A percentile compares a stretch with the other conserved stretches of the same genome.
Conservation (phyloP, 2,329 filamentous ascomycete genomes). For the Aspergillus latus region DNA sequence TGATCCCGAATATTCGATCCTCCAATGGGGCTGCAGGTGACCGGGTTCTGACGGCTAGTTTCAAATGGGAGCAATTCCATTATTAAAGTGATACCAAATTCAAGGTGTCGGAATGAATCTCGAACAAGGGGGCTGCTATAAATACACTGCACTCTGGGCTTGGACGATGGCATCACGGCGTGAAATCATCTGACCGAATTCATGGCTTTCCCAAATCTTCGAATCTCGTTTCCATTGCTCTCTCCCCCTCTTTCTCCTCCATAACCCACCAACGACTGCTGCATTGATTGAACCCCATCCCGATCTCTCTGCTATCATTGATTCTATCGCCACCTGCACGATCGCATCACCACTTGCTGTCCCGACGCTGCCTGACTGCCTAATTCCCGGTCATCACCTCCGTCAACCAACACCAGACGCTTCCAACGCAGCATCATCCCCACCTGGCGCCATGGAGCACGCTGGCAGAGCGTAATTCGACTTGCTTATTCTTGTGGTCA, state of each 20-base stretch:
- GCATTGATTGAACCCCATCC: neutral
- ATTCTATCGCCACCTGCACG: neutral
- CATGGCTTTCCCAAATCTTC: constrained; percentile 1
- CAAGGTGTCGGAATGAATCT: neutral
- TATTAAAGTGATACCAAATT: neutral
- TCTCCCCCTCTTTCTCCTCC: neutral
- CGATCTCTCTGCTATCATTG: neutral
- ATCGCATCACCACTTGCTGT: neutral
- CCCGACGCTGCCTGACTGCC: constrained; percentile 26
- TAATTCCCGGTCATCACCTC: constrained; percentile 17
- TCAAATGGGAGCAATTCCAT: neutral
- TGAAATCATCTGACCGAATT: constrained; percentile 9
- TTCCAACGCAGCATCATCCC: constrained; percentile 23
- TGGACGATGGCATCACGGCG: constrained; percentile 5
- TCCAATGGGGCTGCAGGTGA: neutral
- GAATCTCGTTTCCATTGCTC: neutral
- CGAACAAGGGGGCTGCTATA: constrained; percentile 14
- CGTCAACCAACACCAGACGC: constrained; percentile 14
- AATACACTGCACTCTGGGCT: neutral
- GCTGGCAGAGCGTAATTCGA: constrained; percentile 24
- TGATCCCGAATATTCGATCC: neutral
- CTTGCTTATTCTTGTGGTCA: constrained; percentile 8
- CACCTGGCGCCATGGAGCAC: constrained; percentile 23
- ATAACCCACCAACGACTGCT: neutral
- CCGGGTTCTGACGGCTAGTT: neutral